A percentile compares a stretch with the other conserved stretches of the same genome.
Conservation (phyloP, 1,139 yeast species). For the Blastobotrys persicus region DNA sequence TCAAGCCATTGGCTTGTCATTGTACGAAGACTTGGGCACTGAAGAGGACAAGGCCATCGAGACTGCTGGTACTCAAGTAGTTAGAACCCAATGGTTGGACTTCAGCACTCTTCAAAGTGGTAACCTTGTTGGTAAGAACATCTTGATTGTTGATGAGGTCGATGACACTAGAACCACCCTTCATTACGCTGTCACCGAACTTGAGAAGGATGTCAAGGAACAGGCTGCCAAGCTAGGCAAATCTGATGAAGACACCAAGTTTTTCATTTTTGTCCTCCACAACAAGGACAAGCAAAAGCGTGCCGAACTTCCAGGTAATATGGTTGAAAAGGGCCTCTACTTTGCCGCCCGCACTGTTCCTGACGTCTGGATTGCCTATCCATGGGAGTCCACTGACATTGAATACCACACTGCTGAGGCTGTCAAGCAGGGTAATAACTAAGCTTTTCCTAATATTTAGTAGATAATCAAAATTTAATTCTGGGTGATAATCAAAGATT, state of each 20-base stretch:
- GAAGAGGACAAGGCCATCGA: constrained; percentile 49
- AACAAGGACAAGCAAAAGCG: constrained; percentile 87
- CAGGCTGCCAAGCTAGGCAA: constrained; percentile 54
- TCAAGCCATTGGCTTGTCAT: constrained; percentile 88
- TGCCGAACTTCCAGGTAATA: constrained; percentile 67
- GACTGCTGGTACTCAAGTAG: constrained; percentile 76
- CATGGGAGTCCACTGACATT: constrained; percentile 94
- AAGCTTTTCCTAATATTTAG: constrained; percentile 11
- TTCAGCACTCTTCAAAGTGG: constrained; percentile 60
- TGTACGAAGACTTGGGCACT: constrained; percentile 77
- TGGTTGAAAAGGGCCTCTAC: constrained; percentile 67
- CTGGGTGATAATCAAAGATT: not conserved
- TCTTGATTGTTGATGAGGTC: constrained; percentile 87
- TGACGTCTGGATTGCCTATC: constrained; percentile 96
- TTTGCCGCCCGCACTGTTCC: constrained; percentile 90
- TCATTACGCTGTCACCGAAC: constrained; percentile 85
- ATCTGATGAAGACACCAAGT: constrained; percentile 58
- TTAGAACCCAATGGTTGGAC: constrained; percentile 95
- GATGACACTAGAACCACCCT: constrained; percentile 95
- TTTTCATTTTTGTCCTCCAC: constrained; percentile 88
- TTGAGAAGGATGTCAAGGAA: constrained; percentile 72
- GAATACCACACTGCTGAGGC: constrained; percentile 83
- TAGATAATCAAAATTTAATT: not conserved
- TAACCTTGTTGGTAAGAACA: constrained; percentile 73
- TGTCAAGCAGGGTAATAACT: constrained; percentile 64